Evolutionary conservation across 2,329 filamentous ascomycete genomes (phyloP).

Genomic region (Teratosphaeriaceae sp.): DNA sequence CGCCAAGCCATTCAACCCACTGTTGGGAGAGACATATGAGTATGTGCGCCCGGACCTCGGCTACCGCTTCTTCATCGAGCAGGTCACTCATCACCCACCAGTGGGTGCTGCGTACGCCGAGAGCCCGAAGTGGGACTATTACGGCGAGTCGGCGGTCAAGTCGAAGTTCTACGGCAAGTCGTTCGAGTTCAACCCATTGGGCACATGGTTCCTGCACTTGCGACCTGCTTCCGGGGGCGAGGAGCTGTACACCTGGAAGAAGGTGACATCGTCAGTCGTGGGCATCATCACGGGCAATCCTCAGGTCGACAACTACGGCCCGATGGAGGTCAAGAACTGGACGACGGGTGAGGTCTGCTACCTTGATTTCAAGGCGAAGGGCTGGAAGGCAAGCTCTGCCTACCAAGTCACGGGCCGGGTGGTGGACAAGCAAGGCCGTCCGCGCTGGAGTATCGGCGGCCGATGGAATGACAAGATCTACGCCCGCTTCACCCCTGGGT

Average conservation of each 20-base stretch:
- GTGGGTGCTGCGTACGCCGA: slow-evolving; percentile 92
- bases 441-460: slow-evolving; percentile 83
- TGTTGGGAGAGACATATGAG: slow-evolving; percentile 94
- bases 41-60: slow-evolving; percentile 94
- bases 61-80: slow-evolving; percentile 97
- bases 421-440: slow-evolving; percentile 68
- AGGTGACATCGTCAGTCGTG: slow-evolving; percentile 94
- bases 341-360: slow-evolving; percentile 86
- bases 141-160: slow-evolving; percentile 85
- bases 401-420: slow-evolving; percentile 86
- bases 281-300: slow-evolving; percentile 97
- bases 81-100: slow-evolving; percentile 95
- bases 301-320: slow-evolving; percentile 94
- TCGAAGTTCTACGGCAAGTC: slow-evolving; percentile 98
- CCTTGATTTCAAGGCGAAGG: slow-evolving; percentile 88
- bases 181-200: slow-evolving; percentile 92
- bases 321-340: slow-evolving; percentile 97
- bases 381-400: slow-evolving; percentile 90
- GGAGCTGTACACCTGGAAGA: slow-evolving; percentile 97
- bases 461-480: slow-evolving; percentile 98
- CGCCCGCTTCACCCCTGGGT: slow-evolving; percentile 85
- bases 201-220: slow-evolving; percentile 91
- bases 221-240: slow-evolving; percentile 63
- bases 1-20: slow-evolving; percentile 95
- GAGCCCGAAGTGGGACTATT: slow-evolving; percentile 92